Conservation (phyloP, 1,139 yeast genomes). For the Hanseniaspora gamundiae region DNA sequence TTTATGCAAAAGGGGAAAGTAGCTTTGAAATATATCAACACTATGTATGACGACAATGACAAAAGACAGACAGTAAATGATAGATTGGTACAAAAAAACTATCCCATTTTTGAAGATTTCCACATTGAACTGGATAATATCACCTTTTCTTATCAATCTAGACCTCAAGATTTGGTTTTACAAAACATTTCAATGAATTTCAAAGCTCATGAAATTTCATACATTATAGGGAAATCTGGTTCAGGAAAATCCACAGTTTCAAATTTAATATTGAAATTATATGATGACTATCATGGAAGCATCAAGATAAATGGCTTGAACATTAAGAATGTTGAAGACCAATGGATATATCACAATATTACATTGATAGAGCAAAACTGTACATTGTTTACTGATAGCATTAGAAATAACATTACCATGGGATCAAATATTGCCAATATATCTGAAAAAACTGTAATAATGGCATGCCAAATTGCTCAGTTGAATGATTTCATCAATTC, state of each 20-base stretch:
- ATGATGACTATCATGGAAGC: conserved; percentile 34
- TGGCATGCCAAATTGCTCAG: conserved; percentile 42
- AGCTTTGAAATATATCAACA: conserved; percentile 35
- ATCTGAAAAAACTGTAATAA: conserved; percentile 23
- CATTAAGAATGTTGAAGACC: conserved; percentile 30
- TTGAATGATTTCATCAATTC: conserved; percentile 34
- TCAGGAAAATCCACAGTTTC: conserved; percentile 84
- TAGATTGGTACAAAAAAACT: too few relatives aligned
- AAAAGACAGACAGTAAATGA: too few relatives aligned
- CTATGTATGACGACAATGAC: conserved; percentile 16
- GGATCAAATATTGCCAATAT: conserved; percentile 22
- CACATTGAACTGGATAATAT: conserved; percentile 40
- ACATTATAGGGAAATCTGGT: conserved; percentile 76
- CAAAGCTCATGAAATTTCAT: conserved; percentile 37
- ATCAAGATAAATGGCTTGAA: conserved; percentile 45
- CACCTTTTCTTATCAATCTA: conserved; percentile 48
- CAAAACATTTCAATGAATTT: conserved; percentile 35
- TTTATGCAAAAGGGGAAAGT: conserved; percentile 52
- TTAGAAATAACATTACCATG: conserved; percentile 52
- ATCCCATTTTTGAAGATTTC: not conserved
- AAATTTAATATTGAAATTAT: conserved; percentile 48
- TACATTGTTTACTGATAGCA: conserved; percentile 48
- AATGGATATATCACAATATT: conserved; percentile 51
- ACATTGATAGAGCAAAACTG: conserved; percentile 66
- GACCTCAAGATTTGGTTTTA: conserved; percentile 36